Evolutionary conservation across 2,329 filamentous ascomycete genomes (phyloP), one percentile per base, ranked within the genome.

Genomic region (Pseudogymnoascus sp.): DNA sequence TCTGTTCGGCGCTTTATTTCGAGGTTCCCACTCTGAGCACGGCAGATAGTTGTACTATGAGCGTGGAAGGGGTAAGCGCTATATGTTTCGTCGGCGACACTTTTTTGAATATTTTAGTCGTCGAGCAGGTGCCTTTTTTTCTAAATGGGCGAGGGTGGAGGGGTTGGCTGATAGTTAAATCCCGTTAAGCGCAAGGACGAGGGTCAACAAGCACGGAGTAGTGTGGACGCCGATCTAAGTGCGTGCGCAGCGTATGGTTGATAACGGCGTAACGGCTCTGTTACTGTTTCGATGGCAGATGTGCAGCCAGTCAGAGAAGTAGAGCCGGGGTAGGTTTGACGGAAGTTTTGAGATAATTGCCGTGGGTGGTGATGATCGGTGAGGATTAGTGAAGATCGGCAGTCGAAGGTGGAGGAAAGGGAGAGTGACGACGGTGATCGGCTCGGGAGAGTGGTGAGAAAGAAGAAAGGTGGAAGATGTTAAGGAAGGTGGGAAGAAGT

Each of bases 291-390:
- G 42, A 46, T 46, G 42, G 21, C 21, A 46, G 42, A 46, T 46
- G 21, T 46, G 42, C 42, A 26, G 42, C 42, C 42, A 46, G 19
- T 46, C 6, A 46, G 42, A 46, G 42, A 46, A 46, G 42, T 46
- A 46, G 42, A n/a, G 42, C 42, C 42, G 42, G 21, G 42, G 42
- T 46, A 7, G n/a, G 42, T 46, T 46, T 46, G 42, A 46, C 21
- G 42, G 42, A 46, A 46, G 42, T 46, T 46, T 46, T 46, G 42
- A 46, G 42, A 46, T 46, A 46, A 46, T 46, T 46, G 42, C 42
- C 42, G 42, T 46, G 15, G 42, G 42, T 44, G 21, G 42, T 46
- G 42, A n/a, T 26, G 42, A 46, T 46, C 42, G 13, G 42, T 46
- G 42, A 46, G 42, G 21, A 46, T 46, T 46, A 26, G 42, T 46